Evolutionary conservation across 2,329 filamentous ascomycete genomes (phyloP).

Genomic region (Nemania abortiva): DNA sequence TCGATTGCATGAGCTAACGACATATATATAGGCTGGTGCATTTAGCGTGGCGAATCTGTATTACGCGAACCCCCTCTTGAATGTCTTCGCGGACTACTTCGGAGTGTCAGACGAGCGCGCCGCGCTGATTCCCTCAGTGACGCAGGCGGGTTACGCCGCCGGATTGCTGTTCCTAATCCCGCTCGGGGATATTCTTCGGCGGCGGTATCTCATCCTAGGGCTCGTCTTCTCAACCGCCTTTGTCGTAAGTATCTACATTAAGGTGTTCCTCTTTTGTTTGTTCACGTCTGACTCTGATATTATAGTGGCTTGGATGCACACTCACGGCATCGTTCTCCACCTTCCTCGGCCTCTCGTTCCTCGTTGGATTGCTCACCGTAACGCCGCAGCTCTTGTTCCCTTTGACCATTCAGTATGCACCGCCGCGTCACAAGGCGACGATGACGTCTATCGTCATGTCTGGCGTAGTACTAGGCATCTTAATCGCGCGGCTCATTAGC

Average conservation of each 20-base stretch:
- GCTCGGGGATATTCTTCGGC: conserved; percentile 75
- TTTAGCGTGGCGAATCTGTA: conserved; percentile 86
- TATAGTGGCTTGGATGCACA: conserved; percentile 76
- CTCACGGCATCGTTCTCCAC: conserved; percentile 72
- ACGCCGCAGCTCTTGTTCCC: conserved; percentile 86
- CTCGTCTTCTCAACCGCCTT: conserved; percentile 77
- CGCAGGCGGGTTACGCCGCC: conserved; percentile 82
- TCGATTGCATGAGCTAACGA: neutral
- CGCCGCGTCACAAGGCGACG: conserved; percentile 73
- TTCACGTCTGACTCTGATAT: neutral
- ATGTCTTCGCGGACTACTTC: conserved; percentile 79
- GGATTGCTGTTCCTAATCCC: conserved; percentile 82
- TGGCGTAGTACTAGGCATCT: conserved; percentile 79
- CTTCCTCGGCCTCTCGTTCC: conserved; percentile 78
- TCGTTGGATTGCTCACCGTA: conserved; percentile 82
- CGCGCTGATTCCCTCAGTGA: conserved; percentile 76
- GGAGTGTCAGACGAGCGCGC: conserved; percentile 76
- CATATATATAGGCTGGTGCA: conserved; percentile 59
- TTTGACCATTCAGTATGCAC: conserved; percentile 82
- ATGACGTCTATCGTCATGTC: conserved; percentile 81
- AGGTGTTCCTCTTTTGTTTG: no score
- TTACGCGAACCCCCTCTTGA: conserved; percentile 83
- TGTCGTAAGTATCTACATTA: conserved; percentile 61
- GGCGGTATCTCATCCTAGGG: conserved; percentile 76
- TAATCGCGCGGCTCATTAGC: conserved; percentile 80